Conservation (phyloP, 495 filamentous ascomycete genomes). For the Xylaria scruposa region DNA sequence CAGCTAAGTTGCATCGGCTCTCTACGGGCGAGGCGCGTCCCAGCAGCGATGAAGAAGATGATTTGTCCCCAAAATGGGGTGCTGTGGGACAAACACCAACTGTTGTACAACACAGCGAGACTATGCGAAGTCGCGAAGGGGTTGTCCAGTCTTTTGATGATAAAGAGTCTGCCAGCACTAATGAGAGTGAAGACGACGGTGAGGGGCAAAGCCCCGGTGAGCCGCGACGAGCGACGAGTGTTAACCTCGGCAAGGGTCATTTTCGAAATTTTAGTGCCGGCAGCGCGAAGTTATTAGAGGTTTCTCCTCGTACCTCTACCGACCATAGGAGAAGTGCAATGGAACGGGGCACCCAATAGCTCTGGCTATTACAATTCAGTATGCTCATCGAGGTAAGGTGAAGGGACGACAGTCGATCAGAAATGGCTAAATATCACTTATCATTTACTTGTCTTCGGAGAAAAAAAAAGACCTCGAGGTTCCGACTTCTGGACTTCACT, state of each 20-base stretch:
- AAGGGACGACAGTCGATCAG: slow-evolving; percentile 26
- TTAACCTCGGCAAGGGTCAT: slow-evolving; percentile 68
- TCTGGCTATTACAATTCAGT: slow-evolving; percentile 24
- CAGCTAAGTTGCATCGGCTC: slow-evolving; percentile 50
- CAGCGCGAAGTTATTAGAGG: slow-evolving; percentile 71
- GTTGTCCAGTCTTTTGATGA: slow-evolving; percentile 61
- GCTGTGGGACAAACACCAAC: slow-evolving; percentile 49
- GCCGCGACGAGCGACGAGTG: slow-evolving; percentile 65
- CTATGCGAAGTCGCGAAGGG: slow-evolving; percentile 63
- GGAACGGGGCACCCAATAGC: slow-evolving; percentile 32
- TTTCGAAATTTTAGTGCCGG: slow-evolving; percentile 75
- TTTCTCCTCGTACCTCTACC: slow-evolving; percentile 58
- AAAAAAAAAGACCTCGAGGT: not conserved
- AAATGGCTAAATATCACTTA: slow-evolving; percentile 32
- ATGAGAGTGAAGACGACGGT: slow-evolving; percentile 43
- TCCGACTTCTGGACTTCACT: slow-evolving; percentile 17
- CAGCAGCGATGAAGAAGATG: slow-evolving; percentile 51
- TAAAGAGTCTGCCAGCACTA: slow-evolving; percentile 35
- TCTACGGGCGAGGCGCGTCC: slow-evolving; percentile 55
- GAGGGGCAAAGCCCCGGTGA: slow-evolving; percentile 54
- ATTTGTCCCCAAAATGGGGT: slow-evolving; percentile 48
- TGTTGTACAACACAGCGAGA: slow-evolving; percentile 45
- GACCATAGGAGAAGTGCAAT: slow-evolving; percentile 44
- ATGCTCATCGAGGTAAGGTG: slow-evolving; percentile 16
- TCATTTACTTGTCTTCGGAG: slow-evolving; percentile 26